Percentiles rank a stretch among this genome's conserved stretches.
Evolutionary conservation across 228 moss, liverwort and hornwort genomes (phyloP).

Genomic region (Sphagnum magellanicum): DNA sequence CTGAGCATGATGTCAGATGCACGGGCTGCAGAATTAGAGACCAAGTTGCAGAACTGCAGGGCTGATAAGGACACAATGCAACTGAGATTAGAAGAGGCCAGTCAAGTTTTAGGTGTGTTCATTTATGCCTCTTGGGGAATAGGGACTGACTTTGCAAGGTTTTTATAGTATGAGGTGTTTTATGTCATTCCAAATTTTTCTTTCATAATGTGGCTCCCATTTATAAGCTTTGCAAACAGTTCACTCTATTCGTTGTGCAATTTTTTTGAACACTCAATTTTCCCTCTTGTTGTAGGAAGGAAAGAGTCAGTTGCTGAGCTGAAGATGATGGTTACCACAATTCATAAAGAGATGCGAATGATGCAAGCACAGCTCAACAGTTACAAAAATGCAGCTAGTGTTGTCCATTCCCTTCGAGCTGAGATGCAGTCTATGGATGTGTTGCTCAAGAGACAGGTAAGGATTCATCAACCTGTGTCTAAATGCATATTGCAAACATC

Average conservation of each 20-base stretch:
- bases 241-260: neutral
- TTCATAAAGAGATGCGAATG: slow-evolving; percentile 90
- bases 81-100: slow-evolving; percentile 69
- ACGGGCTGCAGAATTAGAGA: slow-evolving; percentile 72
- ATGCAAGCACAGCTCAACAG: slow-evolving; percentile 80
- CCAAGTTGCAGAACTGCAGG: slow-evolving; percentile 79
- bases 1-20: slow-evolving; percentile 52
- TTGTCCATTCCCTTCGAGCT: slow-evolving; percentile 82
- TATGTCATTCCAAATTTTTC: neutral
- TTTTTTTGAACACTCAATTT: neutral
- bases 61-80: slow-evolving; percentile 78
- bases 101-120: slow-evolving; percentile 61
- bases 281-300: slow-evolving; percentile 35
- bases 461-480: neutral
- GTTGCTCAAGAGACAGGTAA: slow-evolving; percentile 84
- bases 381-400: slow-evolving; percentile 75
- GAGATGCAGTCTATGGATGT: slow-evolving; percentile 65
- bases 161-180: neutral
- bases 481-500: neutral
- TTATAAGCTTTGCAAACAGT: neutral
- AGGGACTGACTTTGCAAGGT: slow-evolving; percentile 2
- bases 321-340: slow-evolving; percentile 75
- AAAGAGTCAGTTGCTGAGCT: slow-evolving; percentile 77
- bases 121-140: slow-evolving; percentile 1
- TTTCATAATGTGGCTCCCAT: neutral